Conservation (phyloP, 1,284 basidiomycete species). For the Fomes fomentarius region DNA sequence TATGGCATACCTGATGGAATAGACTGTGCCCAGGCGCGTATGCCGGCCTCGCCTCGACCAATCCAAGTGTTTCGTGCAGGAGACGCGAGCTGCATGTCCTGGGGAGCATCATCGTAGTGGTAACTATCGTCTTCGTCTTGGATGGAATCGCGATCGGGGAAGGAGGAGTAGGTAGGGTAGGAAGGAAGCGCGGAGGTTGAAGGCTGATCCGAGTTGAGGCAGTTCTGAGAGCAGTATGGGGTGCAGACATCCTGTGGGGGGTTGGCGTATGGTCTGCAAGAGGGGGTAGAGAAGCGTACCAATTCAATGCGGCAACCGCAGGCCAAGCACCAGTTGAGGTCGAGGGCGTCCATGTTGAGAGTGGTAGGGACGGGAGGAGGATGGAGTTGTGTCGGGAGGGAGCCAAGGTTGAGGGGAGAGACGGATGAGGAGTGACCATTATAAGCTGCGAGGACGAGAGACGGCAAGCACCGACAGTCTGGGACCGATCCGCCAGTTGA, state of each 20-base stretch:
- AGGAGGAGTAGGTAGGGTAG: conserved; percentile 19
- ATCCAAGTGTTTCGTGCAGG: conserved; percentile 28
- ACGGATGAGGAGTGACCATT: conserved; percentile 19
- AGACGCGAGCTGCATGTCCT: conserved; percentile 6
- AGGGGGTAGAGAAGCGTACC: conserved; percentile 40
- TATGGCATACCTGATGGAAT: conserved; percentile 35
- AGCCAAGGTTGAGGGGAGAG: conserved; percentile 20
- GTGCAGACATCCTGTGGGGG: conserved; percentile 44
- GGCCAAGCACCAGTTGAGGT: conserved; percentile 69
- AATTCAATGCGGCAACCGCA: conserved; percentile 52
- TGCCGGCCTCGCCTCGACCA: conserved; percentile 37
- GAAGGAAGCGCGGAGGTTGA: conserved; percentile 28
- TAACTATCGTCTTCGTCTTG: conserved; percentile 19
- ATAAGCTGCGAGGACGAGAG: conserved; percentile 23
- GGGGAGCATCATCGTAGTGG: conserved; percentile 12
- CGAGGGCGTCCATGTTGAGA: conserved; percentile 61
- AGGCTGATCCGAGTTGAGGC: conserved; percentile 34
- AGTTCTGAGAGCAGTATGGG: conserved; percentile 60
- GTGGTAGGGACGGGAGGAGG: conserved; percentile 7
- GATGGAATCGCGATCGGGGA: conserved; percentile 20
- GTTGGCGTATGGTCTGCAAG: conserved; percentile 12
- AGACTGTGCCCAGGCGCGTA: conserved; percentile 38
- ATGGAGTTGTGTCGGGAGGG: conserved; percentile 4
- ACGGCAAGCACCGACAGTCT: neutral
- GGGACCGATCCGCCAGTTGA: conserved; percentile 7